Evolutionary conservation across 495 filamentous ascomycete genomes (phyloP).

Genomic region (Hypoxylon fragiforme): DNA sequence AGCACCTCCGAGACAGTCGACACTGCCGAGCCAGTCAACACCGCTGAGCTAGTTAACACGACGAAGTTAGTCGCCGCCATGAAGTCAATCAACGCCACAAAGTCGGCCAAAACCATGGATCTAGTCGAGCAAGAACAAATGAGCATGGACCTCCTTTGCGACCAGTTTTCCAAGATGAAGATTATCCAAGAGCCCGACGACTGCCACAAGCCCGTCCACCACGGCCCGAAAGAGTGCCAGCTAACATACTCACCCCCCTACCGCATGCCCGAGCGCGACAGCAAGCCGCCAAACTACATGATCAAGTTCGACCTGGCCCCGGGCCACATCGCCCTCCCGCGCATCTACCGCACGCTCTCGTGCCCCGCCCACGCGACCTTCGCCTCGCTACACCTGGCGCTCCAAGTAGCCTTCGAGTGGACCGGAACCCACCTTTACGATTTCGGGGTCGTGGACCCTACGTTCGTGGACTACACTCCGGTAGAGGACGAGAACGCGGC

Average conservation of each 20-base stretch:
- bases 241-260: no score
- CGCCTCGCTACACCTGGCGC: constrained; percentile 35
- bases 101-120: no score
- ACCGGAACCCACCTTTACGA: not conserved
- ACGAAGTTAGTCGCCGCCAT: no score
- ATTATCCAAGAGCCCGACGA: not conserved
- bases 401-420: constrained; percentile 43
- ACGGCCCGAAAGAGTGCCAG: constrained; percentile 22
- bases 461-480: not conserved
- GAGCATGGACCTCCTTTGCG: not conserved
- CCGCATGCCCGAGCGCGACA: constrained; percentile 14
- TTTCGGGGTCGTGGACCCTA: not conserved
- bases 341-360: constrained; percentile 40
- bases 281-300: constrained; percentile 35
- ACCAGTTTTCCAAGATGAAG: not conserved
- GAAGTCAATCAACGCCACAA: no score
- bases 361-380: constrained; percentile 39
- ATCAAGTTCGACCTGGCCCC: constrained; percentile 30
- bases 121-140: no score
- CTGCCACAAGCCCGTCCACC: not conserved
- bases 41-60: no score
- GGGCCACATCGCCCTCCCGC: constrained; percentile 30
- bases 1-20: no score
- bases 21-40: no score
- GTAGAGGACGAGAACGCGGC: not conserved